phyloP scores from a whole-genome alignment of 306 rosid genomes.

The Hippophae rhamnoides region DNA sequence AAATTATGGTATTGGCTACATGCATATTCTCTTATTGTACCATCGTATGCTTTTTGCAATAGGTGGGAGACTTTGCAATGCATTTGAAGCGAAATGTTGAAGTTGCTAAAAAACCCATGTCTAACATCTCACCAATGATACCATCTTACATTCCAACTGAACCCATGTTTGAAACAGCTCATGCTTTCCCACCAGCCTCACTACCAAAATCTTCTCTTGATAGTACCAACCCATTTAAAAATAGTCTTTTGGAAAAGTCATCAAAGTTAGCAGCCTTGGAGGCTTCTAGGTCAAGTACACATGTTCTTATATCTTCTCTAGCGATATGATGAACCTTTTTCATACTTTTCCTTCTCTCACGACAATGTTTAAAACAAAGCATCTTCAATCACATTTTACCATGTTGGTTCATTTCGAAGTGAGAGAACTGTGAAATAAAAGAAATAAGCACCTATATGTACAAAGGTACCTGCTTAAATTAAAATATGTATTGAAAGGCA shows the following conservation, averaged over 20 bases:
- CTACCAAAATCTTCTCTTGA: constrained; percentile 56
- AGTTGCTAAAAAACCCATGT: constrained; percentile 44
- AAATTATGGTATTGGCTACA: background rate
- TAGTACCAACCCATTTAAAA: constrained; percentile 44
- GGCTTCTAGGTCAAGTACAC: constrained; percentile 55
- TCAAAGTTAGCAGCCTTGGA: constrained; percentile 74
- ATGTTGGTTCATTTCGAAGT: constrained; percentile 81
- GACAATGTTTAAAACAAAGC: constrained; percentile 2
- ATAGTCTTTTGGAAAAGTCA: constrained; percentile 34
- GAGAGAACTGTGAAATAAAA: constrained; percentile 80
- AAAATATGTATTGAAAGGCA: background rate
- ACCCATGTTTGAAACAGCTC: constrained; percentile 67
- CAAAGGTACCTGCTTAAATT: constrained; percentile 50
- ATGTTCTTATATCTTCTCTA: constrained; percentile 61
- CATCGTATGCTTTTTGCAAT: constrained; percentile 15
- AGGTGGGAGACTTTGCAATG: constrained; percentile 98
- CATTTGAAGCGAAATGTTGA: constrained; percentile 81
- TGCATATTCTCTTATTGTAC: constrained; percentile 11
- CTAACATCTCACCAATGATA: constrained; percentile 56
- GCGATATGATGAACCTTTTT: constrained; percentile 33
- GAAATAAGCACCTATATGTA: constrained; percentile 71
- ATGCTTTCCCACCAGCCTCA: constrained; percentile 33
- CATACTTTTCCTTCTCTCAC: constrained; percentile 9
- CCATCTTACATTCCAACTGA: constrained; percentile 72
- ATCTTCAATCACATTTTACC: constrained; percentile 16